Evolutionary conservation across 2,329 filamentous ascomycete genomes (phyloP).

Genomic region (Lecanosticta acicola): DNA sequence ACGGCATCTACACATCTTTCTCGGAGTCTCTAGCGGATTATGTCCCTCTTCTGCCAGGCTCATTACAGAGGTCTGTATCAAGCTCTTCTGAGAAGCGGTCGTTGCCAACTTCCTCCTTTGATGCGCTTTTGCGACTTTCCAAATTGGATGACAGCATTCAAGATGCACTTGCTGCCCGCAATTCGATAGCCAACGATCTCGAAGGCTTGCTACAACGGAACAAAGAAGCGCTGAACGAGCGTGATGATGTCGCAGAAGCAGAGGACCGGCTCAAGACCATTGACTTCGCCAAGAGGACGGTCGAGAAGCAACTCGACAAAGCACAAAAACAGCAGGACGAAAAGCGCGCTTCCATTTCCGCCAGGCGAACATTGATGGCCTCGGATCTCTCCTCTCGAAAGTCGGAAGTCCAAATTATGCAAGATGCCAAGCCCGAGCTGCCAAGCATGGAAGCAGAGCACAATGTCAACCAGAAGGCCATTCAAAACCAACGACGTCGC

Average conservation of each 20-base stretch:
- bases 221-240: conserved; percentile 33
- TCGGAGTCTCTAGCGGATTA: conserved; percentile 25
- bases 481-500: conserved; percentile 79
- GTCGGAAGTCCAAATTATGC: conserved; percentile 42
- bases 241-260: conserved; percentile 37
- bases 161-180: conserved; percentile 74
- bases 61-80: conserved; percentile 29
- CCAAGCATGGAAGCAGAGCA: conserved; percentile 25
- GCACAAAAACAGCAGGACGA: conserved; percentile 61
- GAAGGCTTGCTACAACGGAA: conserved; percentile 46
- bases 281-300: conserved; percentile 52
- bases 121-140: conserved; percentile 77
- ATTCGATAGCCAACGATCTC: conserved; percentile 71
- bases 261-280: conserved; percentile 42
- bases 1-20: conserved; percentile 68
- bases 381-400: conserved; percentile 35
- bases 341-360: conserved; percentile 59
- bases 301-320: conserved; percentile 60
- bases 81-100: conserved; percentile 27
- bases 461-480: conserved; percentile 53
- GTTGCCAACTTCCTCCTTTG: conserved; percentile 73
- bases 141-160: conserved; percentile 88
- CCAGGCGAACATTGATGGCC: conserved; percentile 62
- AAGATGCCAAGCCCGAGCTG: conserved; percentile 51
- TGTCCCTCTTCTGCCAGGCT: conserved; percentile 14